These are phyloP conservation scores for Paecilomyces formosus DNA, from an alignment of 2,329 filamentous ascomycete genomes.

Conservation along the genomic window DNA sequence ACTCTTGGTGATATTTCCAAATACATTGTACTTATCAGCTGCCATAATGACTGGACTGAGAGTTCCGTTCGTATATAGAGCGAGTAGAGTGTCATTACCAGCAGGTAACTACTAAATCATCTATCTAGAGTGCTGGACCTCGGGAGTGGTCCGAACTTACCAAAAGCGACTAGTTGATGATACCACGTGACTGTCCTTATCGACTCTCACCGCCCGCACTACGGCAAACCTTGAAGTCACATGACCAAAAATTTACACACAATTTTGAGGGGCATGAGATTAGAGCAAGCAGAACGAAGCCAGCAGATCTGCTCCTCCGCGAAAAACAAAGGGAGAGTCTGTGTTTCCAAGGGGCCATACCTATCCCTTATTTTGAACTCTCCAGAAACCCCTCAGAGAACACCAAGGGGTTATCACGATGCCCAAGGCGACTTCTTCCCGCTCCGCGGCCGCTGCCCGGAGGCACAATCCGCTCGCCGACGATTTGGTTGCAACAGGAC, in stretches of 20 bases:
- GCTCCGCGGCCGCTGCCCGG: conserved; percentile 50
- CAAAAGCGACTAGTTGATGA: background rate
- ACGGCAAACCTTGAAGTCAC: conserved; percentile 27
- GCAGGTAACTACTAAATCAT: too few relatives aligned
- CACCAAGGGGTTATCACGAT: conserved; percentile 40
- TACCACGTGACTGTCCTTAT: conserved; percentile 2
- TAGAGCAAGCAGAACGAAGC: background rate
- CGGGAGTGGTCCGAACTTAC: too few relatives aligned
- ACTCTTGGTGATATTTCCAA: too few relatives aligned
- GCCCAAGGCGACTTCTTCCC: conserved; percentile 66
- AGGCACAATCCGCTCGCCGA: conserved; percentile 88
- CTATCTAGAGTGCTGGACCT: too few relatives aligned
- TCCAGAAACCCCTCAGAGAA: background rate
- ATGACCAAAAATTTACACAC: conserved; percentile 30
- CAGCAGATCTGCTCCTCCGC: background rate
- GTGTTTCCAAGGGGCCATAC: background rate
- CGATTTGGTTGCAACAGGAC: conserved; percentile 65
- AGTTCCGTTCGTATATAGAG: too few relatives aligned
- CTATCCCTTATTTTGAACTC: background rate
- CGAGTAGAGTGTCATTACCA: too few relatives aligned
- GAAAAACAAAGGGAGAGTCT: background rate
- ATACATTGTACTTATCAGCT: too few relatives aligned
- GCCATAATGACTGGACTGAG: too few relatives aligned
- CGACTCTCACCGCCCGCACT: conserved; percentile 16
- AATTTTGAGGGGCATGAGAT: conserved; percentile 10